A percentile compares a stretch with the other conserved stretches of the same genome.
phyloP scores from a whole-genome alignment of 1,284 basidiomycete species.

The Hemileia vastatrix region DNA sequence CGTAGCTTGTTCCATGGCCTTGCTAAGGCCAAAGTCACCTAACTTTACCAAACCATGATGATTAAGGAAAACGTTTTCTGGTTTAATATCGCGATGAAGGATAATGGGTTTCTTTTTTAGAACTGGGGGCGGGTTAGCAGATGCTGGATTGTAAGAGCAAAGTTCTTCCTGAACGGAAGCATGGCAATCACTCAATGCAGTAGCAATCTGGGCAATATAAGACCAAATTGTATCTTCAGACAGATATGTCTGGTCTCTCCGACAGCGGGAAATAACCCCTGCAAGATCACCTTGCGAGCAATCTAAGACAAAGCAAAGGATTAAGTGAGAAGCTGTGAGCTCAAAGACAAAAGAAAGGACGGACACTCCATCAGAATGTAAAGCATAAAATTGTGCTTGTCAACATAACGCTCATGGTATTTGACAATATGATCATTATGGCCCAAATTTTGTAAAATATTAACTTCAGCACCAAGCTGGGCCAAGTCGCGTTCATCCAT shows the following conservation, averaged over 20 bases:
- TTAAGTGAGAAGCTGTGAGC: neutral
- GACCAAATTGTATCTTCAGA: slow-evolving; percentile 89
- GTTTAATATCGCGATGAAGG: slow-evolving; percentile 87
- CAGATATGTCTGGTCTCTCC: slow-evolving; percentile 43
- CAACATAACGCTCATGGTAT: slow-evolving; percentile 82
- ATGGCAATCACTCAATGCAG: slow-evolving; percentile 87
- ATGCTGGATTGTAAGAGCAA: too few relatives aligned
- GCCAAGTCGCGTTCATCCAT: slow-evolving; percentile 87
- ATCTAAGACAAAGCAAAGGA: slow-evolving; percentile 12
- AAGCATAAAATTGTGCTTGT: slow-evolving; percentile 76
- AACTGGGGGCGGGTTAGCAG: too few relatives aligned
- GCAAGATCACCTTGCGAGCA: slow-evolving; percentile 23
- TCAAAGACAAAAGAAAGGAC: neutral
- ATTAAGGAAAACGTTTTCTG: slow-evolving; percentile 89
- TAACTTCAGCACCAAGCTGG: slow-evolving; percentile 96
- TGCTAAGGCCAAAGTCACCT: slow-evolving; percentile 90
- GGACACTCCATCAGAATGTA: slow-evolving; percentile 79
- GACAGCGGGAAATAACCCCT: slow-evolving; percentile 17
- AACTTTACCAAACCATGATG: slow-evolving; percentile 71
- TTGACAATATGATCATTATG: slow-evolving; percentile 84
- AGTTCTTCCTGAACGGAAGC: slow-evolving; percentile 37
- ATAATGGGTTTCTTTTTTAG: slow-evolving; percentile 48
- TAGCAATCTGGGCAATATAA: slow-evolving; percentile 82
- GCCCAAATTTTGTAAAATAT: slow-evolving; percentile 86
- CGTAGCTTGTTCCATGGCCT: slow-evolving; percentile 71